Conservation (phyloP, 1,284 basidiomycete genomes). For the Cystobasidiaceae sp. region DNA sequence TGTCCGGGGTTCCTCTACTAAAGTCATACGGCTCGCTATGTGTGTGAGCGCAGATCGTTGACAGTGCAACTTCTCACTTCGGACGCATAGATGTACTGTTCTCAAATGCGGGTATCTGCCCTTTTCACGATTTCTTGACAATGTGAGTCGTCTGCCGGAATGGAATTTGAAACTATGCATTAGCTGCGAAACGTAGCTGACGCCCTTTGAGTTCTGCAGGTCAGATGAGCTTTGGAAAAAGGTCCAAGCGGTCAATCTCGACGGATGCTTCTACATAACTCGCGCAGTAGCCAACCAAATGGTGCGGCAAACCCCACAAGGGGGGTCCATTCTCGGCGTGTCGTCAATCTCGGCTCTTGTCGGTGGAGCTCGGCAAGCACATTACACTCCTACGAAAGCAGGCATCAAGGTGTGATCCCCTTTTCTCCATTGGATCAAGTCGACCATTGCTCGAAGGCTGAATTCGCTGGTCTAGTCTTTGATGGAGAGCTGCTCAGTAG, state of each 20-base stretch:
- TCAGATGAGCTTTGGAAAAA: conserved; percentile 57
- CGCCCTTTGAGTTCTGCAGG: no score
- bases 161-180: no score
- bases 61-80: conserved; percentile 56
- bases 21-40: neutral
- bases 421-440: neutral
- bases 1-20: neutral
- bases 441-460: no score
- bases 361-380: conserved; percentile 67
- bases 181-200: no score
- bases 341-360: conserved; percentile 73
- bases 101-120: conserved; percentile 75
- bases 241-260: conserved; percentile 68
- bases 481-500: conserved; percentile 76
- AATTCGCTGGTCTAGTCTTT: conserved; percentile 48
- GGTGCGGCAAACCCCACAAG: conserved; percentile 62
- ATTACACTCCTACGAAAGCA: conserved; percentile 77
- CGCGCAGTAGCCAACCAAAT: conserved; percentile 74
- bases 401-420: conserved; percentile 58
- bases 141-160: no score
- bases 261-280: conserved; percentile 69
- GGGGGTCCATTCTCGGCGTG: conserved; percentile 69
- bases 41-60: conserved; percentile 55
- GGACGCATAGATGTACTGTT: conserved; percentile 63
- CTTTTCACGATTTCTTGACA: conserved; percentile 70